Conservation (phyloP, 1,139 yeast genomes). For the Lizanozyma gosingica region DNA sequence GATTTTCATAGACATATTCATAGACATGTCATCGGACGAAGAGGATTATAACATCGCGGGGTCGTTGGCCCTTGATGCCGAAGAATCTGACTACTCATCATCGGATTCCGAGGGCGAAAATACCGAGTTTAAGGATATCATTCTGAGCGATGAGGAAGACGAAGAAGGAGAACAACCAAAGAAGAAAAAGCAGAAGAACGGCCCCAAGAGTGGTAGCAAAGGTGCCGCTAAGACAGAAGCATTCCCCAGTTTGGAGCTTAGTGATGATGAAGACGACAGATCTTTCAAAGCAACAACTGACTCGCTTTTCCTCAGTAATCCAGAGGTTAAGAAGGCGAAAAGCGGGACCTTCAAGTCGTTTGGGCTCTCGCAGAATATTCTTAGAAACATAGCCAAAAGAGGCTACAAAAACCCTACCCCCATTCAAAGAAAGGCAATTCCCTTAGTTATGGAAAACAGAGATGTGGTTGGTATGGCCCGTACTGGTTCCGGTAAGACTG, state of each 20-base stretch:
- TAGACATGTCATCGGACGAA: constrained; percentile 39
- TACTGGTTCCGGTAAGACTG: constrained; percentile 98
- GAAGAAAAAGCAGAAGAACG: constrained; percentile 13
- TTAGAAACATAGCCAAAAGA: constrained; percentile 66
- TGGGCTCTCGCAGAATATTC: constrained; percentile 69
- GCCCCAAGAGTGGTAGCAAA: constrained; percentile 9
- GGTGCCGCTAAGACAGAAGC: constrained; percentile 11
- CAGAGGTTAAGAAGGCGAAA: constrained; percentile 53
- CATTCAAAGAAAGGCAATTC: constrained; percentile 91
- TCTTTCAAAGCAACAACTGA: constrained; percentile 33
- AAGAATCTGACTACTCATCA: constrained; percentile 27
- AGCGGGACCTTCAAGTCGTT: constrained; percentile 84
- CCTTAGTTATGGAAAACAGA: constrained; percentile 74
- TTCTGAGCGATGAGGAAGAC: constrained; percentile 40
- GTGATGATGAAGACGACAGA: constrained; percentile 44
- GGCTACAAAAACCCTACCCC: constrained; percentile 97
- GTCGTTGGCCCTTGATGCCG: constrained; percentile 42
- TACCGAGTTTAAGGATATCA: constrained; percentile 47
- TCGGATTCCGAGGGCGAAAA: constrained; percentile 22
- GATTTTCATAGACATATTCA: too few species aligned
- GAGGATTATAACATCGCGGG: constrained; percentile 64
- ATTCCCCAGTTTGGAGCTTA: constrained; percentile 62
- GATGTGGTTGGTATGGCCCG: constrained; percentile 99
- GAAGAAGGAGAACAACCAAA: constrained; percentile 13
- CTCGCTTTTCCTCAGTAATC: constrained; percentile 37